Evolutionary conservation across 331 rosid species (phyloP), one percentile per base, ranked within the genome.

Genomic region (Stylosanthes scabra): DNA sequence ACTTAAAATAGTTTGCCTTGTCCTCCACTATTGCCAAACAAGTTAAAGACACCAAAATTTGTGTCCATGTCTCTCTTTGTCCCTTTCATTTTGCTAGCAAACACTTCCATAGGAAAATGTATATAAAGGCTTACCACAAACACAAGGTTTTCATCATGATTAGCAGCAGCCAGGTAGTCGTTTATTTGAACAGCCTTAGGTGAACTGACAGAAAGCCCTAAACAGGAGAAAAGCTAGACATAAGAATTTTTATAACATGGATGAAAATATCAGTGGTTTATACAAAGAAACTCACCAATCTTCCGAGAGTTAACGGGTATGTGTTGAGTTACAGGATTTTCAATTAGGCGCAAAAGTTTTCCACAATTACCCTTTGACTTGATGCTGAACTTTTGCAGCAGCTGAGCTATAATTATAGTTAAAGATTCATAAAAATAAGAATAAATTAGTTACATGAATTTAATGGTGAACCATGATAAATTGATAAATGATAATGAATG

Each of bases 181-280:
- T 58, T 75, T 66, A 75, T 0, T 56, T 75, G 50, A 14, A 65
- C 67, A 6, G 67, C n/a, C 65, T 75, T 45, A 1, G 41, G 41
- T 4, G 79, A 66, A 46, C 69, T 76, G 11, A 66, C 60, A 34
- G 74, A 67, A 34, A 67, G 74, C 37, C 74, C 74, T 75, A 58
- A 66, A 46, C 14, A 51, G 11, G 49, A 28, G 7, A 55, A 42
- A 1, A 16, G 59, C 3, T 3, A 25, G 16, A 11, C 49, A 64
- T 41, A 10, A 55, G 28, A 45, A 64, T 39, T 15, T 41, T 16
- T 61, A 15, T 8, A 40, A 56, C 15, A 65, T 8, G 13, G 34
- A 45, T 14, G 12, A 8, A 16, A 3, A 60, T n/a, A 29, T 59
- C 28, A 67, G 10, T 27, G 42, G 34, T 44, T 14, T 16, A 4